Percentiles rank a stretch among this genome's conserved stretches.
Conservation (phyloP, 2,329 filamentous ascomycete genomes). For the Colletotrichum zoysiae region DNA sequence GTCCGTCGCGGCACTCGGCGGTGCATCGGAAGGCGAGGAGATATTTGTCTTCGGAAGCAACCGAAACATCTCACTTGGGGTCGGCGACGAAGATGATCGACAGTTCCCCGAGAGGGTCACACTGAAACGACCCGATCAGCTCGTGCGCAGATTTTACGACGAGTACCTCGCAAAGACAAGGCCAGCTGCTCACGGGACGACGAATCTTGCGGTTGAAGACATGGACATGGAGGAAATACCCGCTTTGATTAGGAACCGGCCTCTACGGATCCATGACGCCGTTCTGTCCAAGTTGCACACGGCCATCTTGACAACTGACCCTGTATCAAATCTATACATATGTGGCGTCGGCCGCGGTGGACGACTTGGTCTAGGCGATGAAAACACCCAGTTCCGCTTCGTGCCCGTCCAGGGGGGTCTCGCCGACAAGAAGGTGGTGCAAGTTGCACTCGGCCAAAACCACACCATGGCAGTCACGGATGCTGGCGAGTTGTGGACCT, state of each 20-base stretch:
- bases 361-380: slow-evolving; percentile 88
- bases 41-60: slow-evolving; percentile 96
- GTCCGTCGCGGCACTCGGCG: slow-evolving; percentile 43
- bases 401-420: slow-evolving; percentile 84
- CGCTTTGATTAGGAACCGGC: slow-evolving; percentile 76
- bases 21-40: slow-evolving; percentile 74
- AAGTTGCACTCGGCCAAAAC: slow-evolving; percentile 90
- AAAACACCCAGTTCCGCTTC: slow-evolving; percentile 89
- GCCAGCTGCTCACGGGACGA: not conserved
- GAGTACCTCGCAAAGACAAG: slow-evolving; percentile 70
- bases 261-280: slow-evolving; percentile 83
- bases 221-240: slow-evolving; percentile 70
- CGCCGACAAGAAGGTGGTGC: slow-evolving; percentile 77
- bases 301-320: slow-evolving; percentile 87
- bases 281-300: slow-evolving; percentile 93
- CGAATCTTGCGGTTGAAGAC: slow-evolving; percentile 33
- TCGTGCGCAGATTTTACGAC: slow-evolving; percentile 79
- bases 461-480: slow-evolving; percentile 88
- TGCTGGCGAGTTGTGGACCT: slow-evolving; percentile 93
- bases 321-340: slow-evolving; percentile 90
- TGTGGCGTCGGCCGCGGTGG: slow-evolving; percentile 94
- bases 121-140: slow-evolving; percentile 80
- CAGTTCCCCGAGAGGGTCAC: slow-evolving; percentile 90
- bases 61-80: slow-evolving; percentile 91
- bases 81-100: slow-evolving; percentile 95